Conservation (phyloP, 2,329 filamentous ascomycete species). For the Alternaria atra region DNA sequence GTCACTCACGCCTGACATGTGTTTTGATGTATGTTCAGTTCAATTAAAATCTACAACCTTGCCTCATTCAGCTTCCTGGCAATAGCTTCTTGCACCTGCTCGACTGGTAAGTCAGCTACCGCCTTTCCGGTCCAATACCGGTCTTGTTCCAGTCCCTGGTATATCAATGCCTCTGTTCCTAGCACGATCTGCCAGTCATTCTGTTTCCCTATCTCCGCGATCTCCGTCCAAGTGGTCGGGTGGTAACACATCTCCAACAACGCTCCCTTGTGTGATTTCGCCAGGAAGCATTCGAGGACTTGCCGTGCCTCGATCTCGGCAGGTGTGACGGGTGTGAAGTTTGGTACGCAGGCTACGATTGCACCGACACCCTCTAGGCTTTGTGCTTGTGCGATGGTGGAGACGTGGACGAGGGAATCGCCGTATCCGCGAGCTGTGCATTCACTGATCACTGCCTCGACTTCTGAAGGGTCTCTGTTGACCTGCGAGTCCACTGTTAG, state of each 20-base stretch:
- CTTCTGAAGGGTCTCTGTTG: constrained; percentile 74
- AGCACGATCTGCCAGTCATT: constrained; percentile 77
- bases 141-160: constrained; percentile 76
- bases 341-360: constrained; percentile 78
- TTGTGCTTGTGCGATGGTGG: constrained; percentile 67
- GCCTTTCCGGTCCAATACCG: constrained; percentile 70
- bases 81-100: constrained; percentile 66
- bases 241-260: constrained; percentile 88
- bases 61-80: constrained; percentile 45
- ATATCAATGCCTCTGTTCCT: constrained; percentile 80
- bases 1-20: not conserved
- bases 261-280: constrained; percentile 67
- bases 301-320: constrained; percentile 69
- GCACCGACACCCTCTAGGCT: constrained; percentile 68
- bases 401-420: constrained; percentile 67
- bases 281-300: constrained; percentile 62
- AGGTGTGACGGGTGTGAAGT: constrained; percentile 73
- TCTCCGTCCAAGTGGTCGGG: constrained; percentile 70
- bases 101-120: constrained; percentile 67
- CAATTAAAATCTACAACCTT: constrained; percentile 26
- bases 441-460: constrained; percentile 72
- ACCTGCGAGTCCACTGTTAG: constrained; percentile 45
- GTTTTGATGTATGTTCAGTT: not conserved
- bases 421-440: constrained; percentile 69
- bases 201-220: constrained; percentile 68